Conservation (phyloP, 495 filamentous ascomycete species). For the Neurospora sp. region DNA sequence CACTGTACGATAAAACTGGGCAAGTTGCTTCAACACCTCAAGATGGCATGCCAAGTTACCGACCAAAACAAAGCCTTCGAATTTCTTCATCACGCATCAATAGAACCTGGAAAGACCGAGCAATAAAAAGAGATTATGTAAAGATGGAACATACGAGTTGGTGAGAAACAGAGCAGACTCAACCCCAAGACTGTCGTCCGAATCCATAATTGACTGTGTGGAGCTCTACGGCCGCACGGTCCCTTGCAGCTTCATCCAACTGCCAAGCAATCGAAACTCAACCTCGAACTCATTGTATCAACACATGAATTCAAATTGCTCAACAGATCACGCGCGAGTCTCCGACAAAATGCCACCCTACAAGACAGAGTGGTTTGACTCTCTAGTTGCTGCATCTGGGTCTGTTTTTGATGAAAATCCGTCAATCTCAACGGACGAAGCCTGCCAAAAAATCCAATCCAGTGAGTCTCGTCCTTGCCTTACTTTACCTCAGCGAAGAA, state of each 20-base stretch:
- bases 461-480: neutral
- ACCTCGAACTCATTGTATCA: neutral
- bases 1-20: neutral
- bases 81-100: too few relatives aligned
- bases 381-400: neutral
- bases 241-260: neutral
- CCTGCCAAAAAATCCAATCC: neutral
- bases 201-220: neutral
- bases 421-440: neutral
- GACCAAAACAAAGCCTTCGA: too few relatives aligned
- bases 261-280: neutral
- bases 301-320: neutral
- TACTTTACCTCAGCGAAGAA: neutral
- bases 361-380: conserved; percentile 7
- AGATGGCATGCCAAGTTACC: too few relatives aligned
- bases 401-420: neutral
- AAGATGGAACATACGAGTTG: too few relatives aligned
- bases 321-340: neutral
- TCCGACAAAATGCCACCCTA: neutral
- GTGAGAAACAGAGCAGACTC: too few relatives aligned
- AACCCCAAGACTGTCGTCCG: too few relatives aligned
- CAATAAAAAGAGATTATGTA: too few relatives aligned
- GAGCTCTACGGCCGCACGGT: neutral
- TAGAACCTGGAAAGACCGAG: too few relatives aligned
- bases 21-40: too few relatives aligned